Conservation (phyloP, 2,329 filamentous ascomycete species). For the Fusarium nygamai region DNA sequence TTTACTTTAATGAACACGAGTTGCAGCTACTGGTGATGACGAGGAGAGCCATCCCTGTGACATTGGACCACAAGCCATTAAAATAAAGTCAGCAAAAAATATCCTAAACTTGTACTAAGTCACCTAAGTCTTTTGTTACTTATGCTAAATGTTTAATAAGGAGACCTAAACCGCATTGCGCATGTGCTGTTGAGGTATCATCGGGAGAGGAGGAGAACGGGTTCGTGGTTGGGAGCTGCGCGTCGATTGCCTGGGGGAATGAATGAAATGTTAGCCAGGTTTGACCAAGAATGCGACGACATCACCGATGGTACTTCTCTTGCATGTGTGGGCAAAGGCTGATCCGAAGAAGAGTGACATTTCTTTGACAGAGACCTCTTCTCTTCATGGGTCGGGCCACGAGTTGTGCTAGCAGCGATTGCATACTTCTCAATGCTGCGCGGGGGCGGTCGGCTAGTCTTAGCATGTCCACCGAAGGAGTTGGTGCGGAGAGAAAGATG, state of each 20-base stretch:
- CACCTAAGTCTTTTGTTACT: background rate
- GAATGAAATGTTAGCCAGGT: background rate
- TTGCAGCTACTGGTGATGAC: background rate
- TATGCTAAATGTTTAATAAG: background rate
- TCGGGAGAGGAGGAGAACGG: accelerated
- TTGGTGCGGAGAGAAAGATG: background rate
- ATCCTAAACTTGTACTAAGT: background rate
- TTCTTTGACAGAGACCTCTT: accelerated
- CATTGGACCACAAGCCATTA: accelerated
- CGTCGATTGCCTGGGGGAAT: background rate
- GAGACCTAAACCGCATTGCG: background rate
- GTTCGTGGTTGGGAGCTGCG: background rate
- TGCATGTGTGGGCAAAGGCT: accelerated
- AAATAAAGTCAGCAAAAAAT: background rate
- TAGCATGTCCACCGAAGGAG: too few species aligned
- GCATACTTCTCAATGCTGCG: background rate
- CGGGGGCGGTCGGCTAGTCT: accelerated
- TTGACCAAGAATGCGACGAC: accelerated
- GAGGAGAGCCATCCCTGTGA: accelerated
- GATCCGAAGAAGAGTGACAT: background rate
- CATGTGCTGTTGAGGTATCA: too few species aligned
- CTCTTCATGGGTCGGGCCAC: background rate
- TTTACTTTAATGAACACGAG: background rate
- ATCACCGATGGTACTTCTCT: too few species aligned
- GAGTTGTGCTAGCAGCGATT: background rate